Conservation (phyloP, 495 filamentous ascomycete genomes). For the Astrocystis sublimbata region DNA sequence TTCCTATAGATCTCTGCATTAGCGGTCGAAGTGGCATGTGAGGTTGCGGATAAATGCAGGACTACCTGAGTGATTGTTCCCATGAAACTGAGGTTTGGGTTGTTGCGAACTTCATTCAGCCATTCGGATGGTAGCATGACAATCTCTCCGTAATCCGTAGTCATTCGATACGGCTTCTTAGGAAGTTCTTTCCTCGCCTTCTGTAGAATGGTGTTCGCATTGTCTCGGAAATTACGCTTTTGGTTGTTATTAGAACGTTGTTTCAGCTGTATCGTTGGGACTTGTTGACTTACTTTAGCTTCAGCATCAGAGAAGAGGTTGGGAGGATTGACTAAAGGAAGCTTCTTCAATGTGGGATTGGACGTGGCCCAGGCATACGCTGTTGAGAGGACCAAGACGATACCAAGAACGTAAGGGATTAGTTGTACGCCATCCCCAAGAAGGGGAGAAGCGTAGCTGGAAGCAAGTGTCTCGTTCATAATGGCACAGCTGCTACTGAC, state of each 20-base stretch:
- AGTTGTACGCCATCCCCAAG: not conserved
- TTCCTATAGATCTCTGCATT: slow-evolving; percentile 1
- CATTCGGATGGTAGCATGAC: slow-evolving; percentile 48
- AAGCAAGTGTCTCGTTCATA: slow-evolving; percentile 15
- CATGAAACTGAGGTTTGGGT: slow-evolving; percentile 38
- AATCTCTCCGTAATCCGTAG: slow-evolving; percentile 28
- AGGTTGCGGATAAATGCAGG: not conserved
- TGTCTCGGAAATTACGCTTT: slow-evolving; percentile 14
- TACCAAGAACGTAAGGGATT: slow-evolving; percentile 6
- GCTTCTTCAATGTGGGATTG: slow-evolving; percentile 8
- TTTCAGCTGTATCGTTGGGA: too few relatives aligned
- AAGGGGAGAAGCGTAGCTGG: not conserved
- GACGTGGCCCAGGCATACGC: slow-evolving; percentile 15
- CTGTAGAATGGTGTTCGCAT: not conserved
- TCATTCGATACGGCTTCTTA: slow-evolving; percentile 28
- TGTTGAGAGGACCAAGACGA: slow-evolving; percentile 7
- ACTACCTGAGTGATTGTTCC: slow-evolving; percentile 42
- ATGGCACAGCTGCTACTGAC: not conserved
- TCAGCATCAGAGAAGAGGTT: slow-evolving; percentile 12
- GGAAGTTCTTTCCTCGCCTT: slow-evolving; percentile 22
- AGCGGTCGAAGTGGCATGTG: not conserved
- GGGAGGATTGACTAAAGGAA: slow-evolving; percentile 21
- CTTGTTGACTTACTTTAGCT: slow-evolving; percentile 16
- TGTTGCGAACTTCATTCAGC: slow-evolving; percentile 52
- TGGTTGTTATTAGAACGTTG: not conserved